Evolutionary conservation across 2,329 filamentous ascomycete genomes (phyloP), one percentile per base, ranked within the genome.

Genomic region (Ploettnerulaceae sp.): DNA sequence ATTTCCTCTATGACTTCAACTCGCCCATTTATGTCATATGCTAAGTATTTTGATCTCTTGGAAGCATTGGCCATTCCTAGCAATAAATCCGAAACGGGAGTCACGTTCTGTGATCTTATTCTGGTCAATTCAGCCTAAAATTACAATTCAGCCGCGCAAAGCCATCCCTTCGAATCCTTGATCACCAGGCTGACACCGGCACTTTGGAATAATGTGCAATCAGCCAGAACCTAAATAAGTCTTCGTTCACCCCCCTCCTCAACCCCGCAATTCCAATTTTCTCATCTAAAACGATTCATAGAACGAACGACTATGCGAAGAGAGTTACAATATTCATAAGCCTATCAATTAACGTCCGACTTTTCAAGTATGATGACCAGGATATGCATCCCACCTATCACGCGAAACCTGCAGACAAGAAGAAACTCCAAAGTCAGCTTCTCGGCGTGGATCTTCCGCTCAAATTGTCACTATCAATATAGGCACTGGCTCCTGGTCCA

Each of bases 231-330:
- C 26, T n/a, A 35, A 45, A 26, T 38, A 42, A 26, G 34, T 24
- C n/a, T 20, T 20, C 17, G 32, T 25, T 22, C 22, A 28, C 2
- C 1, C 9, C 24, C 22, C 43, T 44, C 21, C 28, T 33, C 39
- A 25, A 50, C 48, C 48, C 48, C 48, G 43, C 48, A 47, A 51
- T 40, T 25, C 28, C 34, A 51, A 28, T 39, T 44, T 37, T 44
- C 14, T 47, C 48, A 50, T 47, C 37, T 39, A 39, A 18, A 45
- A 6, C 12, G 11, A 21, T 46, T 36, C 29, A 38, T 21, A 25
- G 21, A 20, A 28, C 35, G n/a, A 26, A 22, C n/a, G n/a, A n/a
- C n/a, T n/a, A n/a, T n/a, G n/a, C n/a, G n/a, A n/a, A n/a, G n/a
- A 22, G n/a, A 34, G 18, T 34, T 44, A 24, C 14, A 17, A 21